Percentiles rank a stretch among this genome's conserved stretches.
Conservation (phyloP, 176 grass and related monocot species). For the Eleusine indica region DNA sequence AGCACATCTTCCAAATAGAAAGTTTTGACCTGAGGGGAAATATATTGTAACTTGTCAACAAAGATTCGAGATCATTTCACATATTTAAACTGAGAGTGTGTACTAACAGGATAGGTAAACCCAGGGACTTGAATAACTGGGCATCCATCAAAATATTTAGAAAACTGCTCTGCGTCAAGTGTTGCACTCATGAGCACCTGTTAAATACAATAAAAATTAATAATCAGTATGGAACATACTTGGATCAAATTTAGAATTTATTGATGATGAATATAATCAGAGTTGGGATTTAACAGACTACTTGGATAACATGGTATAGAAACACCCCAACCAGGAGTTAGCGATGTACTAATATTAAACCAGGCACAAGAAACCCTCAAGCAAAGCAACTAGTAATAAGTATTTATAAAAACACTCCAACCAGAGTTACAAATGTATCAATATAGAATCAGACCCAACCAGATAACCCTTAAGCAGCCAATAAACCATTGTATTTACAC, state of each 20-base stretch:
- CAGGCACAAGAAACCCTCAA: too few species aligned
- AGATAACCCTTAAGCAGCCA: conserved; percentile 2
- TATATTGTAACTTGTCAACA: conserved; percentile 32
- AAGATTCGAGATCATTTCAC: conserved; percentile 27
- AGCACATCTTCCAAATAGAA: conserved; percentile 98
- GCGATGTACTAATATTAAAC: background rate
- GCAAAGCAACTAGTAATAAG: background rate
- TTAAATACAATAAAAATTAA: conserved; percentile 31
- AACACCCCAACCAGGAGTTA: background rate
- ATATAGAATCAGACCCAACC: background rate
- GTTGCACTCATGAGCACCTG: conserved; percentile 99
- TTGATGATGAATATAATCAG: background rate
- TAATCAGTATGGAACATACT: conserved; percentile 26
- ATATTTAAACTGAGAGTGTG: conserved; percentile 21
- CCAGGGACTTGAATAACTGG: conserved; percentile 92
- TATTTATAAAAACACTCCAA: too few species aligned
- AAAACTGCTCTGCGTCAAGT: conserved; percentile 86
- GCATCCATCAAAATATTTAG: conserved; percentile 90
- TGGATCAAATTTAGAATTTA: conserved; percentile 6
- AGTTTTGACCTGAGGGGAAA: conserved; percentile 70
- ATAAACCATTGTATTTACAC: conserved; percentile 11
- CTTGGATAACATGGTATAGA: background rate
- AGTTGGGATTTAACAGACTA: conserved; percentile 1
- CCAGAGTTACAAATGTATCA: too few species aligned
- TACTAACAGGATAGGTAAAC: conserved; percentile 91